Evolutionary conservation across 192 early-diverging fungal genomes (phyloP).

Genomic region (Gryganskiella cystojenkinii): DNA sequence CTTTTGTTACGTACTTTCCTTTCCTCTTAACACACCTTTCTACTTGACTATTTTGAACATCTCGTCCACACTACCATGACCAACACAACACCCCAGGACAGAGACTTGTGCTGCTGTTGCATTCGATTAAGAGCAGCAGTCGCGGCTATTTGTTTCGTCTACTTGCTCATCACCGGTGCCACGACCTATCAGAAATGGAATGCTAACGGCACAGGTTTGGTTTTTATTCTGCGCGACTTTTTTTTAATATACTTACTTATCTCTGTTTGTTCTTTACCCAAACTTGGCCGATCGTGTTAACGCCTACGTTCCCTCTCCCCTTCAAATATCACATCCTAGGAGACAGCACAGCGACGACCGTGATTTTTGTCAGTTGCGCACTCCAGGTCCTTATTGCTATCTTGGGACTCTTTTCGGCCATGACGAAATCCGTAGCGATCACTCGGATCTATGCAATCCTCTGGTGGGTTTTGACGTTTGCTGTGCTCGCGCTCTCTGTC

Average conservation of each 20-base stretch:
- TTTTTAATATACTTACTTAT: not conserved
- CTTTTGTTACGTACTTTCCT: too few relatives aligned
- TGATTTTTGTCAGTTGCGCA: constrained; percentile 29
- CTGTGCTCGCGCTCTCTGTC: constrained; percentile 33
- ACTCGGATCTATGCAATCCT: constrained; percentile 17
- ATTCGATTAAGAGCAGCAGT: constrained; percentile 28
- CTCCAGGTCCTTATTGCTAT: constrained; percentile 32
- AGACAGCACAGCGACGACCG: constrained; percentile 21
- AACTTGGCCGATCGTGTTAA: too few relatives aligned
- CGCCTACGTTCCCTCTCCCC: not conserved
- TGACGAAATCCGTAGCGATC: constrained; percentile 33
- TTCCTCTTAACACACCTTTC: too few relatives aligned
- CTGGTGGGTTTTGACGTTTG: constrained; percentile 36
- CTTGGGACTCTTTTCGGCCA: constrained; percentile 25
- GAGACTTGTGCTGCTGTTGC: constrained; percentile 50
- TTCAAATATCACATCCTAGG: not conserved
- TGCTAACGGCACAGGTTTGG: constrained; percentile 34
- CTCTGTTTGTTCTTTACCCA: not conserved
- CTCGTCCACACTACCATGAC: not conserved
- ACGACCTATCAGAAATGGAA: constrained; percentile 48
- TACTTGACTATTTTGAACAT: not conserved
- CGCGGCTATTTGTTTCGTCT: constrained; percentile 28
- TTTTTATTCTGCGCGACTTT: not conserved
- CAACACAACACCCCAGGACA: constrained; percentile 11
- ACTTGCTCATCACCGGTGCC: constrained; percentile 28